These are phyloP conservation scores for Rasamsonia emersonii DNA, from an alignment of 2,329 filamentous ascomycete genomes.

Conservation along the genomic window DNA sequence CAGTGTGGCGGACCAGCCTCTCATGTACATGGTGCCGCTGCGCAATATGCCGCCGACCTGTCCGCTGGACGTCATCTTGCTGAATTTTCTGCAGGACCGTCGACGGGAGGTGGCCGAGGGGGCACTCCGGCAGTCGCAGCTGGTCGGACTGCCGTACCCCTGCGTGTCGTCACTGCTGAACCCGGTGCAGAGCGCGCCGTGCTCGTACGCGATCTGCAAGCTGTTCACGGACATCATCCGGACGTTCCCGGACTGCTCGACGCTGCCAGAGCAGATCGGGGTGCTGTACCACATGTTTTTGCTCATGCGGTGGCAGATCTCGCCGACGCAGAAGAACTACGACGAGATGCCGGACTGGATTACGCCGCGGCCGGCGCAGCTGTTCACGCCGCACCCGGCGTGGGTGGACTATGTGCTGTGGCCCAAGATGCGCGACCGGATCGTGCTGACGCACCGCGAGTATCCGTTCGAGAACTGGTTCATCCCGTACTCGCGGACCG, in stretches of 20 bases:
- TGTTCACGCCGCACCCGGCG: conserved; percentile 59
- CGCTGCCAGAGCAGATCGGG: conserved; percentile 73
- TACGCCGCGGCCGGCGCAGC: conserved; percentile 57
- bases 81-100: conserved; percentile 67
- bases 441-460: conserved; percentile 47
- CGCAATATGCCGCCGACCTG: conserved; percentile 62
- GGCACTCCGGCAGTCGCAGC: conserved; percentile 51
- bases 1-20: conserved; percentile 15
- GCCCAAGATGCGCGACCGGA: conserved; percentile 62
- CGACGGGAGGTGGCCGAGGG: conserved; percentile 59
- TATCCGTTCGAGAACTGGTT: conserved; percentile 75
- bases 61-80: conserved; percentile 67
- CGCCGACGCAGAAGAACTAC: conserved; percentile 70
- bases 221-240: conserved; percentile 77
- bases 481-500: conserved; percentile 66
- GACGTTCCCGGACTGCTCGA: conserved; percentile 71
- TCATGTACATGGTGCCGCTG: conserved; percentile 37
- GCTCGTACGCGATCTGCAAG: conserved; percentile 69
- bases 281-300: conserved; percentile 82
- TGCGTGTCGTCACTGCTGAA: conserved; percentile 72
- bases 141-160: conserved; percentile 70
- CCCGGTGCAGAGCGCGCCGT: conserved; percentile 48
- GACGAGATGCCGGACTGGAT: conserved; percentile 67
- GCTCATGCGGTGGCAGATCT: conserved; percentile 76
- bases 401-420: conserved; percentile 82